Conservation (phyloP, 31 red algal species). For the Endocladia muricata region DNA sequence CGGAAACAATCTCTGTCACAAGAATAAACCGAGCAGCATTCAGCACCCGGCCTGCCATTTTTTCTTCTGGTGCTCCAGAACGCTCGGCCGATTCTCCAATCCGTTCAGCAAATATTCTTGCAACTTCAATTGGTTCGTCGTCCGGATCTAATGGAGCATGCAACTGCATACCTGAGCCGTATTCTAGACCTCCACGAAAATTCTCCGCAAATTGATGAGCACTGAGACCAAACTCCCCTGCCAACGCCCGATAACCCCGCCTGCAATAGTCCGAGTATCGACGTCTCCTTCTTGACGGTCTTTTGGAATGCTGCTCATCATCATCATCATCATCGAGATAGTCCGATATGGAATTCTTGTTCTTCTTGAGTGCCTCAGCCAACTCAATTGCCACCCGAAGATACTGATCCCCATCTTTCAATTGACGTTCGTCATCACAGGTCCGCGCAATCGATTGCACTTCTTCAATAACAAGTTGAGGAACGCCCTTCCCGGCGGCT, state of each 20-base stretch:
- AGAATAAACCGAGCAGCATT: conserved; percentile 59
- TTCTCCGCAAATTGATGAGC: conserved; percentile 63
- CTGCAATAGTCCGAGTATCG: conserved; percentile 57
- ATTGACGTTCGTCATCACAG: conserved; percentile 35
- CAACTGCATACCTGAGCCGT: conserved; percentile 38
- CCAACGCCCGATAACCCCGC: conserved; percentile 52
- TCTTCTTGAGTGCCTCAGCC: conserved; percentile 20
- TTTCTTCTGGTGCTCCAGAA: background rate
- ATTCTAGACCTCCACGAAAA: conserved; percentile 29
- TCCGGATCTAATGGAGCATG: conserved; percentile 57
- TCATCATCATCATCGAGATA: conserved; percentile 20
- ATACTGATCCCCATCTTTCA: conserved; percentile 40
- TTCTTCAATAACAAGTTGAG: conserved; percentile 23
- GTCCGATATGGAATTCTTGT: conserved; percentile 4
- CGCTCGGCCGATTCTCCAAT: conserved; percentile 29
- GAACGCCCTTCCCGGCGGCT: conserved; percentile 40
- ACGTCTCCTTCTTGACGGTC: conserved; percentile 42
- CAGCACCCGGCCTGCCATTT: conserved; percentile 24
- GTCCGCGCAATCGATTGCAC: conserved; percentile 23
- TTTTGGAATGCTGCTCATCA: conserved; percentile 10
- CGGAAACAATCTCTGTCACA: conserved; percentile 53
- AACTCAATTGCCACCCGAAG: conserved; percentile 45
- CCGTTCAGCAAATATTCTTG: conserved; percentile 32
- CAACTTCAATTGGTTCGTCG: conserved; percentile 49
- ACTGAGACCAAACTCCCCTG: conserved; percentile 55